phyloP scores from a whole-genome alignment of 2,329 filamentous ascomycete genomes.

The Arthrobotrys musiformis region DNA sequence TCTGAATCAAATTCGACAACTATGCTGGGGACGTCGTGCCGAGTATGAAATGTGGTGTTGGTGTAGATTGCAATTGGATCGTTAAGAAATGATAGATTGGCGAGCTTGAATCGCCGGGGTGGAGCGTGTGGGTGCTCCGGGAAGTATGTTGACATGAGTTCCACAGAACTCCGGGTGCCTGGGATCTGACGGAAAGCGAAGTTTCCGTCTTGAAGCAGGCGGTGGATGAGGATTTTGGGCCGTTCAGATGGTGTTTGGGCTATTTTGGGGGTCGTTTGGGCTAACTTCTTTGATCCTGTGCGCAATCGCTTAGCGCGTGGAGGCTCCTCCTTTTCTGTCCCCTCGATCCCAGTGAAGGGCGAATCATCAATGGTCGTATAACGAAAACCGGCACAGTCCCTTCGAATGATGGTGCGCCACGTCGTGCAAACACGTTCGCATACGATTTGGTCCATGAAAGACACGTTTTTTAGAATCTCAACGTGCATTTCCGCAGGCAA shows the following conservation, averaged over 20 bases:
- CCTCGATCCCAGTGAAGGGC: slow-evolving; percentile 19
- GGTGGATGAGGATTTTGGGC: slow-evolving; percentile 38
- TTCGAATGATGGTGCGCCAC: slow-evolving; percentile 45
- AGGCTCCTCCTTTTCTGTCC: neutral
- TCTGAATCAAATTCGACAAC: slow-evolving; percentile 33
- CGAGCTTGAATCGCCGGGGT: slow-evolving; percentile 42
- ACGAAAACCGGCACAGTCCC: slow-evolving; percentile 35
- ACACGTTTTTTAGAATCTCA: slow-evolving; percentile 31
- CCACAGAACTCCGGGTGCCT: slow-evolving; percentile 4
- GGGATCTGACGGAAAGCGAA: slow-evolving; percentile 53
- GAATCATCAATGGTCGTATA: slow-evolving; percentile 44
- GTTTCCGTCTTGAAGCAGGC: slow-evolving; percentile 49
- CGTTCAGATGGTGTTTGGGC: neutral
- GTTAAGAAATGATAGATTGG: slow-evolving; percentile 45
- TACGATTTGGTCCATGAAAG: slow-evolving; percentile 34
- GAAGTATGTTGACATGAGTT: slow-evolving; percentile 44
- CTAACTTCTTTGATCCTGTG: neutral
- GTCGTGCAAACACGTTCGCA: slow-evolving; percentile 47
- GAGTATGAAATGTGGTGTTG: neutral
- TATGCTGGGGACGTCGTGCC: slow-evolving; percentile 11
- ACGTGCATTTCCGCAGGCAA: slow-evolving; percentile 43
- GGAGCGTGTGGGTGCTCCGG: slow-evolving; percentile 9
- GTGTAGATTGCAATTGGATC: slow-evolving; percentile 47
- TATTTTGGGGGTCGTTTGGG: neutral
- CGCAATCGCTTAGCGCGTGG: neutral